Percentiles rank a stretch among this genome's conserved stretches.
Conservation (phyloP, 73 alveolate genomes). For the Blepharisma stoltei region DNA sequence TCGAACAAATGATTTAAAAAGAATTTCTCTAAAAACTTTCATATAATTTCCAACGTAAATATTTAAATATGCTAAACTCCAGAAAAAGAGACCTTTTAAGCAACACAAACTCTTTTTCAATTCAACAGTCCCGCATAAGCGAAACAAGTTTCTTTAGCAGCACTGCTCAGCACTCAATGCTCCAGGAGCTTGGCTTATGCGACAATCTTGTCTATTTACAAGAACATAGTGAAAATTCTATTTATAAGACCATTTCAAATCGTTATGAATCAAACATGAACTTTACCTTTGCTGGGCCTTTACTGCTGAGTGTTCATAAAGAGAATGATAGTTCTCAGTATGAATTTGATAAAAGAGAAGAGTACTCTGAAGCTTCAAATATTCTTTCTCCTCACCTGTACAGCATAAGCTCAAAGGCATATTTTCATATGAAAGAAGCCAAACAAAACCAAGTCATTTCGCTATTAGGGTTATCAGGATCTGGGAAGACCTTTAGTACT, state of each 20-base stretch:
- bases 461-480: conserved; percentile 14
- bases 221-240: not conserved
- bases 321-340: not conserved
- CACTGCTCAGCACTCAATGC: too few relatives aligned
- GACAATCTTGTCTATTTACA: not conserved
- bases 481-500: conserved; percentile 17
- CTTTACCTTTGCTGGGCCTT: conserved; percentile 12
- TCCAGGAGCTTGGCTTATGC: too few relatives aligned
- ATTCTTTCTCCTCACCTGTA: conserved; percentile 1
- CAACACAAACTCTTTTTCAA: too few relatives aligned
- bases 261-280: not conserved
- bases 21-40: too few relatives aligned
- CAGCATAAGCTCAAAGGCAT: not conserved
- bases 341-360: not conserved
- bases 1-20: too few relatives aligned
- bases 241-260: not conserved
- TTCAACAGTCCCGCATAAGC: too few relatives aligned
- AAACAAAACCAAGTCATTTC: conserved; percentile 9
- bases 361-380: not conserved
- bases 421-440: not conserved
- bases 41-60: too few relatives aligned
- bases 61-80: too few relatives aligned
- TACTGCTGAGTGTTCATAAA: not conserved
- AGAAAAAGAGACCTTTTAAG: too few relatives aligned
- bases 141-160: too few relatives aligned